Evolutionary conservation across 352 stramenopile species (phyloP), one percentile per base, ranked within the genome.

Genomic region (Thraustotheca clavata): DNA sequence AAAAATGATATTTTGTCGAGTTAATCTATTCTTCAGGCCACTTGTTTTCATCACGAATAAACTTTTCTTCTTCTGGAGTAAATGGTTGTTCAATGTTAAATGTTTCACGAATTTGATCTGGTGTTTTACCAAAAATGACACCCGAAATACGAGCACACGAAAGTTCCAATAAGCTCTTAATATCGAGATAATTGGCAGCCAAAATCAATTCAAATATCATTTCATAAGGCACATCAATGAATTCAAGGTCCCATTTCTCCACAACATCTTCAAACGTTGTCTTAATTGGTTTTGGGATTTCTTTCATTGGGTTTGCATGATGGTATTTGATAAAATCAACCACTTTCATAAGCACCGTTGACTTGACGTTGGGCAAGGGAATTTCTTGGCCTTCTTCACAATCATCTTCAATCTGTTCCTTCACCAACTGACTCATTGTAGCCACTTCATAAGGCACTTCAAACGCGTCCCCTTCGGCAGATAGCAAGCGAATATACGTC

Each of bases 41-140:
- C 70, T 87, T 87, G 73, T 87, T 86, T 67, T 87, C 78, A 47
- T 83, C 78, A 38, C 75, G 73, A 33, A 87, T 86, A 48, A 70
- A 67, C 69, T 80, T 68, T 68, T 87, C 71, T 54, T 87, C 78
- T 67, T 87, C 78, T 20, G 77, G 73, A 18, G 78, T 87, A 54
- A 87, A 87, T 49, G 77, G 73, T 27, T 76, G 62, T 29, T 71
- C 77, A 54, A 87, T 84, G 62, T 71, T 71, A 49, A 87, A 87
- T 6, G 76, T 86, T 6, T 69, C 75, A 35, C 78, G 76, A 27
- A 87, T 80, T 48, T 85, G 73, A 43, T 87, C 71, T 31, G 78
- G 78, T 16, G 76, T 79, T 68, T 87, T 87, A 62, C 76, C 77
- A 70, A 83, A 83, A 69, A 87, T 87, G 49, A 85, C 69, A 7